These are phyloP conservation scores for Fagus crenata DNA, from an alignment of 306 rosid species.

Conservation along the genomic window DNA sequence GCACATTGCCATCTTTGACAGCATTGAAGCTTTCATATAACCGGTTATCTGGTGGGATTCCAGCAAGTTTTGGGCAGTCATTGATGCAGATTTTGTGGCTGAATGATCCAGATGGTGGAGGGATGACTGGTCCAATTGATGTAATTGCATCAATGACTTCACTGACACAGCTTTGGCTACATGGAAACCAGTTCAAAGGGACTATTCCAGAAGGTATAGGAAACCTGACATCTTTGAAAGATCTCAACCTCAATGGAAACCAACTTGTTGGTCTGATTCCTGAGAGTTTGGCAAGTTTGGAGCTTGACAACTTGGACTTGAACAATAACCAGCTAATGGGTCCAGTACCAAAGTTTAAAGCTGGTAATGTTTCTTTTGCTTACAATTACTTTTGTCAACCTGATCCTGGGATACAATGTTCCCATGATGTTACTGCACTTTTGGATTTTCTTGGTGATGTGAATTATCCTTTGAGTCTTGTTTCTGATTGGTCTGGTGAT, in stretches of 20 bases:
- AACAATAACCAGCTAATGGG: slow-evolving; percentile 75
- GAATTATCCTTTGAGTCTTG: slow-evolving; percentile 60
- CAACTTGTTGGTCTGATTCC: slow-evolving; percentile 69
- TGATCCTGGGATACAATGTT: slow-evolving; percentile 60
- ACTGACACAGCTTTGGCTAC: slow-evolving; percentile 70
- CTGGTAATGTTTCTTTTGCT: slow-evolving; percentile 45
- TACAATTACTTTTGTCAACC: slow-evolving; percentile 60
- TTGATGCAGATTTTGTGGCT: slow-evolving; percentile 76
- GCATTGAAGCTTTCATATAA: slow-evolving; percentile 63
- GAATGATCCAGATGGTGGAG: slow-evolving; percentile 65
- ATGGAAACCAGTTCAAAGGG: slow-evolving; percentile 72
- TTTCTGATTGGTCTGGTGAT: slow-evolving; percentile 71
- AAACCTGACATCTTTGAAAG: slow-evolving; percentile 57
- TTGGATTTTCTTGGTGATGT: slow-evolving; percentile 58
- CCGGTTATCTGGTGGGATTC: slow-evolving; percentile 52
- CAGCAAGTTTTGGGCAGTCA: slow-evolving; percentile 54
- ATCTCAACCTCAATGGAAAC: slow-evolving; percentile 71
- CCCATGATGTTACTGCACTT: slow-evolving; percentile 53
- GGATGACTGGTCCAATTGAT: slow-evolving; percentile 61
- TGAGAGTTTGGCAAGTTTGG: slow-evolving; percentile 50
- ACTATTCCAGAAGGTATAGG: slow-evolving; percentile 64
- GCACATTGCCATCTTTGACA: slow-evolving; percentile 58
- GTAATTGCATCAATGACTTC: slow-evolving; percentile 59
- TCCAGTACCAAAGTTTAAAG: slow-evolving; percentile 68
- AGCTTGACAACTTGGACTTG: slow-evolving; percentile 58